Base-by-base conservation (phyloP, 2,329 filamentous ascomycete genomes). In the Cladosporium sp. region DNA sequence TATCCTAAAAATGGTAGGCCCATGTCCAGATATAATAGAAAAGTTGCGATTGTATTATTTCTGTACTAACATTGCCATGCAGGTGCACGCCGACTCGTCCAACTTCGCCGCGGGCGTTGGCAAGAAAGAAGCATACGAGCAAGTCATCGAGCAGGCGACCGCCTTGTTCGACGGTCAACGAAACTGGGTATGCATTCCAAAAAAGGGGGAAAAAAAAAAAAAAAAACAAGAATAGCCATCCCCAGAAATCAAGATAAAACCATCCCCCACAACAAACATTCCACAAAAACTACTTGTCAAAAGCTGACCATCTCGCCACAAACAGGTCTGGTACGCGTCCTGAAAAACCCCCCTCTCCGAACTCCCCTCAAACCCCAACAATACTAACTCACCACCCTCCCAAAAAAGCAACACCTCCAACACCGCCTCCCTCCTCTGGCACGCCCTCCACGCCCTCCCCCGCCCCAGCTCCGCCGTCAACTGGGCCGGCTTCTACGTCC, bases 401-500 rank as follows among this genome's bases (percentile, higher is more conserved):
- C n/a, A 45, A 18, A 46, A 46, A 44, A 89, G 86, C 70, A 92
- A 93, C 68, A 78, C 90, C 44, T 77, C 87, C 59, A 93, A 92
- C 66, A 73, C 83, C 3, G 83, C 88, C 7, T 84, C 87, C 3
- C 77, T 92, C 28, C 75, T 92, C 58, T 92, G 87, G 85, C 86
- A 93, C 64, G 86, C 84, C 3, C 87, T 85, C 65, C 85, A 87
- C 66, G 87, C 86, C 8, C 75, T 92, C 11, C 79, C 82, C 1
- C 68, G 74, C 0, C 86, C 87, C 1, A 84, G 81, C 48, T 79
- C 72, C 37, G 71, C 80, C 13, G 85, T 89, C 18, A 92, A 93
- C 70, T 93, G 88, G 88, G 83, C 86, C 43, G 86, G 87, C 19
- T 92, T 90, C 74, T 90, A 90, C 72, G 81, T 84, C 11, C 70